Evolutionary conservation across 495 filamentous ascomycete genomes (phyloP).

Genomic region (Sporormia fimetaria): DNA sequence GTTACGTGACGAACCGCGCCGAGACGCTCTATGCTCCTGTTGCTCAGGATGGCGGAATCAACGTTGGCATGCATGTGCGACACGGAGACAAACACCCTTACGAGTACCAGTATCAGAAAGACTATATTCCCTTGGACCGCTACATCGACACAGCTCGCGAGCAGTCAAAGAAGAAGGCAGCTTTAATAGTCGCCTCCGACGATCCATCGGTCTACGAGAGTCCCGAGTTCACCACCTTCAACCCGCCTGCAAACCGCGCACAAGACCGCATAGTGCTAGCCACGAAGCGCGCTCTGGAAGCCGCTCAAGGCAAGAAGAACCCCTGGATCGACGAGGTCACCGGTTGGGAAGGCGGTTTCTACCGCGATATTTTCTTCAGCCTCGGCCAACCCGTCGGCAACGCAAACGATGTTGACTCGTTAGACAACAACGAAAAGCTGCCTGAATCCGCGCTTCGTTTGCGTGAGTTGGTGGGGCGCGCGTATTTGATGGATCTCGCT

Average conservation of each 20-base stretch:
- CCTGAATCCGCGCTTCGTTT: slow-evolving; percentile 45
- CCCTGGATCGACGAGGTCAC: slow-evolving; percentile 54
- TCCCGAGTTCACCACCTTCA: slow-evolving; percentile 40
- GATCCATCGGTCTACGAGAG: slow-evolving; percentile 54
- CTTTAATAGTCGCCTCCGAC: slow-evolving; percentile 53
- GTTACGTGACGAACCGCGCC: slow-evolving; percentile 43
- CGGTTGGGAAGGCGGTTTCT: slow-evolving; percentile 70
- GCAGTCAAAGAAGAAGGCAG: slow-evolving; percentile 16
- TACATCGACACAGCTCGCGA: slow-evolving; percentile 43
- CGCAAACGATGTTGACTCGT: slow-evolving; percentile 20
- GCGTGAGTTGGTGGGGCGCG: slow-evolving; percentile 52
- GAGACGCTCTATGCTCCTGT: slow-evolving; percentile 37
- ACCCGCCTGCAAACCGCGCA: slow-evolving; percentile 36
- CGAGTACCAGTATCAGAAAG: slow-evolving; percentile 53
- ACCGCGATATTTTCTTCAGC: slow-evolving; percentile 55
- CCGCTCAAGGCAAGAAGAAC: slow-evolving; percentile 29
- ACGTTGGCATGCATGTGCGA: slow-evolving; percentile 60
- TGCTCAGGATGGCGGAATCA: slow-evolving; percentile 32
- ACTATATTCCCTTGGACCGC: slow-evolving; percentile 54
- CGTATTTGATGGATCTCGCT: slow-evolving; percentile 61
- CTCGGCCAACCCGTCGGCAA: slow-evolving; percentile 39
- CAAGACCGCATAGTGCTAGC: slow-evolving; percentile 58
- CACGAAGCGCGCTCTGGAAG: slow-evolving; percentile 41
- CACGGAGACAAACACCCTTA: slow-evolving; percentile 57
- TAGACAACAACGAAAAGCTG: slow-evolving; percentile 22